phyloP scores from a whole-genome alignment of 75 land plant genomes.

The Picea glauca region DNA sequence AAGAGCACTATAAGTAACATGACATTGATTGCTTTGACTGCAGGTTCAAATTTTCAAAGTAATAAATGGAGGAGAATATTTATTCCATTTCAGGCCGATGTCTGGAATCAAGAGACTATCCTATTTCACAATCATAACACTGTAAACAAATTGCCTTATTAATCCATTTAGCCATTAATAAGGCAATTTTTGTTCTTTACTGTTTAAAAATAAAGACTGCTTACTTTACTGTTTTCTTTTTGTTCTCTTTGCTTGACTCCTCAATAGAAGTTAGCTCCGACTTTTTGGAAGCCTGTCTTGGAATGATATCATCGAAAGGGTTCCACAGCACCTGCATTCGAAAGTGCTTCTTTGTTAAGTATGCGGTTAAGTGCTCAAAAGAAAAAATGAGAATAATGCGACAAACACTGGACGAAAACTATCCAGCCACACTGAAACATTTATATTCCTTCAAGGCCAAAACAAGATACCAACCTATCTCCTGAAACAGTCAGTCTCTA shows the following conservation, averaged over 20 bases:
- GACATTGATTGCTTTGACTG: not conserved
- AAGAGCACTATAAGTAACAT: not conserved
- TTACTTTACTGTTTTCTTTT: constrained; percentile 66
- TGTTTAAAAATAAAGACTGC: constrained; percentile 11
- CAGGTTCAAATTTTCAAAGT: too few species aligned
- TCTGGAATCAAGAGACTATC: too few species aligned
- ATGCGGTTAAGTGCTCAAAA: not conserved
- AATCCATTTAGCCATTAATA: too few species aligned
- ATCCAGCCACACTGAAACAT: not conserved
- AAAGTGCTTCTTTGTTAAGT: not conserved
- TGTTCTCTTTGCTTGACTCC: constrained; percentile 28
- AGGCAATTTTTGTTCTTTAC: too few species aligned
- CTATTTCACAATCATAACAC: too few species aligned
- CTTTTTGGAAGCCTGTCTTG: constrained; percentile 30
- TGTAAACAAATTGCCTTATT: too few species aligned
- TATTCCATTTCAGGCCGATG: too few species aligned
- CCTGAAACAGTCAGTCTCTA: not conserved
- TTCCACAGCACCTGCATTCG: constrained; percentile 89
- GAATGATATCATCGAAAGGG: constrained; percentile 96
- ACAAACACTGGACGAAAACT: not conserved
- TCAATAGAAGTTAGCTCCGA: constrained; percentile 12
- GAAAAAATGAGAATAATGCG: not conserved
- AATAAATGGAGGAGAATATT: too few species aligned
- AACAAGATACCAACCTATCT: not conserved
- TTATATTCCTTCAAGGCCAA: not conserved